phyloP scores from a whole-genome alignment of 2,329 filamentous ascomycete genomes.

The Pyrenophora tritici-repentis region DNA sequence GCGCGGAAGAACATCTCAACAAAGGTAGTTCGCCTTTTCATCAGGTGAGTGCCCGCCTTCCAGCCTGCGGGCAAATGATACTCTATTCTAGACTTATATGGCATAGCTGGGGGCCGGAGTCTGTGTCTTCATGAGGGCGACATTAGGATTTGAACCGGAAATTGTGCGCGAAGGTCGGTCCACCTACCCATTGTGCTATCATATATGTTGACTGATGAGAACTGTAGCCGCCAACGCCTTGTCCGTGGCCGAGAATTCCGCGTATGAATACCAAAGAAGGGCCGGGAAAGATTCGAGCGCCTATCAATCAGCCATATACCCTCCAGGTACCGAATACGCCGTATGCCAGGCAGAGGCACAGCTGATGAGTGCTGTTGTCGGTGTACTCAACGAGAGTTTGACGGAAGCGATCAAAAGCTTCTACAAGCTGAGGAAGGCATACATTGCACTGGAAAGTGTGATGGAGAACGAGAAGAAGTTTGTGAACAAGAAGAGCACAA shows the following conservation, averaged over 20 bases:
- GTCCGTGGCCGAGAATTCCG: constrained; percentile 73
- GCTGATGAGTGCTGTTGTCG: constrained; percentile 86
- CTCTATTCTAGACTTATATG: constrained; percentile 22
- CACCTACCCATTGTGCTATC: not conserved
- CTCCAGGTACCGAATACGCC: constrained; percentile 83
- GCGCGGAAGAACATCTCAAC: constrained; percentile 73
- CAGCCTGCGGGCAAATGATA: not conserved
- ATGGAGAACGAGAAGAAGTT: constrained; percentile 73
- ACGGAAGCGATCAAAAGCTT: constrained; percentile 91
- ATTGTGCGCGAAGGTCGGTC: constrained; percentile 74
- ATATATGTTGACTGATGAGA: constrained; percentile 7
- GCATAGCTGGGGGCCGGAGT: constrained; percentile 75
- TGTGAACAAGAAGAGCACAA: constrained; percentile 47
- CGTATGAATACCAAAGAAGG: constrained; percentile 75
- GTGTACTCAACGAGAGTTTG: constrained; percentile 87
- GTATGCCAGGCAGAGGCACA: constrained; percentile 84
- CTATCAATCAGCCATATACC: constrained; percentile 70
- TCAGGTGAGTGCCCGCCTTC: constrained; percentile 53
- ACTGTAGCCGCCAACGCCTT: constrained; percentile 69
- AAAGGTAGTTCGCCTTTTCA: constrained; percentile 86
- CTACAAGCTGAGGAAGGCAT: constrained; percentile 90
- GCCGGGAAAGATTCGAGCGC: constrained; percentile 67
- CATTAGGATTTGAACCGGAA: constrained; percentile 89
- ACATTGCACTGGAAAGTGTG: constrained; percentile 78
- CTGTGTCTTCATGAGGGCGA: constrained; percentile 81